Evolutionary conservation across 768 basidiomycete genomes (phyloP), one percentile per base, ranked within the genome.

Genomic region (Gymnopilus junonius): DNA sequence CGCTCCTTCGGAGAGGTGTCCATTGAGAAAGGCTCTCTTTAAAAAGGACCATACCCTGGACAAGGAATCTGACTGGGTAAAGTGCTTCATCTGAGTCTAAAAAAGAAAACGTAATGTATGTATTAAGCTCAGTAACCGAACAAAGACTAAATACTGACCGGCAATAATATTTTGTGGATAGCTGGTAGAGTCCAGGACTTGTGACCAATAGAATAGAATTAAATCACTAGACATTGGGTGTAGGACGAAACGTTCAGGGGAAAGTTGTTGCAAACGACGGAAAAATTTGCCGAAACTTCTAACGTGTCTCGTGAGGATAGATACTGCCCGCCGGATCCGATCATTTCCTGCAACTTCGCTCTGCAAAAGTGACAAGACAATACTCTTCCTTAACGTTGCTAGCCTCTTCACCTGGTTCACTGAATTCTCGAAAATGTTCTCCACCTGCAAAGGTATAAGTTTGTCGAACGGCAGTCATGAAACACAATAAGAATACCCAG

Each of bases 11-110:
- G 20, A 79, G 73, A 3, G 89, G 87, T 0, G 89, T 83, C 92
- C 93, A 95, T 70, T 88, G 90, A 8, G 87, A 82, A 23, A 95
- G 81, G 65, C 85, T 91, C 61, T 94, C 93, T 68, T 91, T 93
- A 77, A 95, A 94, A 8, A 95, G 76, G 6, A 91, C 89, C 87
- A 95, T 89, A 2, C 89, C 91, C 70, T 94, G 93, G 0, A 94
- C 91, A 61, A 95, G 79, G 69, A 92, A 87, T 11, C 89, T 86
- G 23, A 91, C 80, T n/a, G 94, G 93, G 70, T 88, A 94, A 2
- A 88, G 73, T 1, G 87, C 90, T 45, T 80, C 75, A 31, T 79
- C 72, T 0, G 87, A 84, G 72, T 94, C 92, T 94, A 48, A n/a
- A 53, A 27, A 25, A 35, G 14, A 34, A 35, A 17, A 62, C 27